Percentiles rank a stretch among this genome's conserved stretches.
phyloP scores from a whole-genome alignment of 495 filamentous ascomycete genomes.

The Aspergillus nidulans region DNA sequence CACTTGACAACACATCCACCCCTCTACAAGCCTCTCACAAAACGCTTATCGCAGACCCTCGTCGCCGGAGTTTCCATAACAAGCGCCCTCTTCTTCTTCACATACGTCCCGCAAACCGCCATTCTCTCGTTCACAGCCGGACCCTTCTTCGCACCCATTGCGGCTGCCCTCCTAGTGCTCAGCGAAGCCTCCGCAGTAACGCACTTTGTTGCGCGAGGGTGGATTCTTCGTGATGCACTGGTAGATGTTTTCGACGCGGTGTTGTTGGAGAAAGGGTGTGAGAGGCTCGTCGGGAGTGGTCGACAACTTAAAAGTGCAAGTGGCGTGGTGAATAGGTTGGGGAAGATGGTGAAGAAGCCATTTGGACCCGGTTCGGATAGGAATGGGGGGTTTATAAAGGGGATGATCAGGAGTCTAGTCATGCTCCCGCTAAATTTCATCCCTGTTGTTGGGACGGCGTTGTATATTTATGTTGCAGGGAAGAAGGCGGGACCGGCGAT shows the following conservation, averaged over 20 bases:
- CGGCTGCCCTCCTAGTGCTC: slow-evolving; percentile 71
- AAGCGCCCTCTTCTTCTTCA: slow-evolving; percentile 75
- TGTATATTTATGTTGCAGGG: slow-evolving; percentile 77
- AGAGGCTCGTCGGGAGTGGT: slow-evolving; percentile 62
- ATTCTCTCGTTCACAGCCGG: slow-evolving; percentile 76
- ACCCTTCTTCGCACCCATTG: slow-evolving; percentile 63
- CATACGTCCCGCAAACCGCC: slow-evolving; percentile 85
- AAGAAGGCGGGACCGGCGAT: slow-evolving; percentile 46
- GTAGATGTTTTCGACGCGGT: slow-evolving; percentile 91
- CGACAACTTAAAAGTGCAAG: slow-evolving; percentile 56
- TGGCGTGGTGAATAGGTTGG: slow-evolving; percentile 58
- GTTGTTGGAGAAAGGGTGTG: slow-evolving; percentile 51
- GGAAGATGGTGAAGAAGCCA: slow-evolving; percentile 65
- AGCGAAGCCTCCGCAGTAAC: slow-evolving; percentile 78
- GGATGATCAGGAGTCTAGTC: slow-evolving; percentile 63
- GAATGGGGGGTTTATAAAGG: slow-evolving; percentile 55
- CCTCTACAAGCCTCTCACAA: slow-evolving; percentile 62
- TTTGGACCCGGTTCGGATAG: slow-evolving; percentile 45
- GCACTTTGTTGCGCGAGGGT: slow-evolving; percentile 66
- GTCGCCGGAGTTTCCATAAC: slow-evolving; percentile 70
- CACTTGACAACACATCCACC: slow-evolving; percentile 57
- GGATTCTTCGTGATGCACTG: slow-evolving; percentile 72
- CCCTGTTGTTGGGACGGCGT: slow-evolving; percentile 75
- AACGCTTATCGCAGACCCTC: slow-evolving; percentile 63
- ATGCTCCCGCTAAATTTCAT: slow-evolving; percentile 92